Evolutionary conservation across 2,329 filamentous ascomycete genomes (phyloP).

Genomic region (Sporothrix brunneoviolacea): DNA sequence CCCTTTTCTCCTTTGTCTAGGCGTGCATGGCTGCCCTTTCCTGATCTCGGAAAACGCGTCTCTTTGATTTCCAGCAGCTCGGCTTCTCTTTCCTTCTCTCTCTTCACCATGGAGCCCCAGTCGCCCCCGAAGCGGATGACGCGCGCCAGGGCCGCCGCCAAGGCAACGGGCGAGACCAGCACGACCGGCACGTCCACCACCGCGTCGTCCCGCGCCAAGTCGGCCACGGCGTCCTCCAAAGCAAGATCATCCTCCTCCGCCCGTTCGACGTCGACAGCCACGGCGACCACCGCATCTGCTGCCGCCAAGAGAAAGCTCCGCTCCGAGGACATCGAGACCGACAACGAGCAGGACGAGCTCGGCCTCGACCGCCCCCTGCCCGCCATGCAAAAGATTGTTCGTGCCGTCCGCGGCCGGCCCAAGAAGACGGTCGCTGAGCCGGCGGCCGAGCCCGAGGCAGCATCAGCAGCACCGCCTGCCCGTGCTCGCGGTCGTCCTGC

Average conservation of each 20-base stretch:
- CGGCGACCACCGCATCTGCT: conserved; percentile 23
- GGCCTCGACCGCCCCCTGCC: conserved; percentile 17
- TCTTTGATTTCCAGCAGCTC: not conserved
- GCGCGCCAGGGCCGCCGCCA: conserved; percentile 37
- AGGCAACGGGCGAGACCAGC: conserved; percentile 26
- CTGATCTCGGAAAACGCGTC: not conserved
- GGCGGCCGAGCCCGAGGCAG: conserved; percentile 30
- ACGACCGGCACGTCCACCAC: conserved; percentile 26
- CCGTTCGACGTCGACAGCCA: conserved; percentile 30
- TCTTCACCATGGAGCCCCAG: conserved; percentile 20
- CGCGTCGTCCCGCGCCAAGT: conserved; percentile 36
- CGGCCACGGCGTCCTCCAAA: conserved; percentile 41
- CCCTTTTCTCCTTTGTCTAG: not conserved
- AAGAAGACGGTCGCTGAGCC: conserved; percentile 35
- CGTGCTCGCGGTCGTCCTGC: conserved; percentile 22
- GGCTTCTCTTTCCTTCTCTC: not conserved
- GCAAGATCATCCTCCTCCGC: conserved; percentile 40
- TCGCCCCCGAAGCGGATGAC: conserved; percentile 25
- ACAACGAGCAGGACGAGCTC: conserved; percentile 31
- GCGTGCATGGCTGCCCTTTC: not conserved
- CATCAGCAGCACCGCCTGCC: conserved; percentile 16
- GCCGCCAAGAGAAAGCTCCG: conserved; percentile 47
- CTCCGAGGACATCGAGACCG: conserved; percentile 43
- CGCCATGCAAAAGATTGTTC: conserved; percentile 26
- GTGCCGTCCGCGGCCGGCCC: conserved; percentile 39